Conservation (phyloP, 2,329 filamentous ascomycete species). For the Niveomyces coronatus region DNA sequence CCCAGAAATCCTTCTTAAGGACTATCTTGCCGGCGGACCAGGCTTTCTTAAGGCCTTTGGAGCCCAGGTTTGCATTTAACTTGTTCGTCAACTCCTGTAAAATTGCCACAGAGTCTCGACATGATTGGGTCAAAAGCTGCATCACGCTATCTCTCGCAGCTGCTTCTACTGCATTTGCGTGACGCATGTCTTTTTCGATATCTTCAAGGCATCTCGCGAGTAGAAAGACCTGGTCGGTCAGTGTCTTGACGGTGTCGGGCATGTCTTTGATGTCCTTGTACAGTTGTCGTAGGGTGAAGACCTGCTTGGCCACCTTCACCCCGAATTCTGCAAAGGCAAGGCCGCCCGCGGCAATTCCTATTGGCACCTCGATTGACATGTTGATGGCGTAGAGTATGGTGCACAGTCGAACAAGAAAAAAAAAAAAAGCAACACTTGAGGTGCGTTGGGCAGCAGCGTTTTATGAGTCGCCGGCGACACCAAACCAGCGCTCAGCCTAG, state of each 20-base stretch:
- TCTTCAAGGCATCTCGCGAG: neutral
- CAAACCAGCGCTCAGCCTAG: too few relatives aligned
- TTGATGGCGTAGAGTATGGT: too few relatives aligned
- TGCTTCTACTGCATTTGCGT: neutral
- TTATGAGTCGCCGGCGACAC: too few relatives aligned
- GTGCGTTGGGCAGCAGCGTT: too few relatives aligned
- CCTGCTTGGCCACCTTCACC: neutral
- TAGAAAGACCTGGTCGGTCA: neutral
- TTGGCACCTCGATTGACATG: too few relatives aligned
- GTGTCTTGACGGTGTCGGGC: neutral
- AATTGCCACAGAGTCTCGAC: neutral
- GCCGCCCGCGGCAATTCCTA: neutral
- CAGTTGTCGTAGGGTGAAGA: neutral
- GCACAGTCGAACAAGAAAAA: too few relatives aligned
- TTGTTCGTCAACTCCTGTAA: neutral
- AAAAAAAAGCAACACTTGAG: too few relatives aligned
- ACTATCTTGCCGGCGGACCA: neutral
- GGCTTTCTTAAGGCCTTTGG: neutral
- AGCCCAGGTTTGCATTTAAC: neutral
- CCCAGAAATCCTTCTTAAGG: neutral
- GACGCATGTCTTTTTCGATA: neutral
- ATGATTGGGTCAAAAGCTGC: neutral
- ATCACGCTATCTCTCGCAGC: neutral
- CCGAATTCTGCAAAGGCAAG: constrained; percentile 1
- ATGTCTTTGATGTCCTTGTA: neutral